A percentile compares a stretch with the other conserved stretches of the same genome.
phyloP scores from a whole-genome alignment of 306 rosid genomes.

The Castanea mollissima region DNA sequence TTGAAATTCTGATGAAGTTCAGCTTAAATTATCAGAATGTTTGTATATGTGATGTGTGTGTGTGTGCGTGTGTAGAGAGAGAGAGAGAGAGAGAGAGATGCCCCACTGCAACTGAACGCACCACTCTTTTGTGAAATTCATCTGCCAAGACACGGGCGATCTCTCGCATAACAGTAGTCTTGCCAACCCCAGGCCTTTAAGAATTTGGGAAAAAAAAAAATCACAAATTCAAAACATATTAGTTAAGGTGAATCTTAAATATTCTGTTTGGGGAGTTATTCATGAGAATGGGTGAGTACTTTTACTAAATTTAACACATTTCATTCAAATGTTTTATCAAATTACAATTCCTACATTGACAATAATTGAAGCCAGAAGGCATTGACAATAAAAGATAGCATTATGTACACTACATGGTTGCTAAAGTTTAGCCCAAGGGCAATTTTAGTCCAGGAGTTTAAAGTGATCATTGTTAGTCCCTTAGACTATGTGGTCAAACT shows the following conservation, averaged over 20 bases:
- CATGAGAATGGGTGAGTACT: neutral
- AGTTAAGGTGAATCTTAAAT: neutral
- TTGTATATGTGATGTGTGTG: neutral
- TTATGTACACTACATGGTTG: no score
- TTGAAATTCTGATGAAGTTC: slow-evolving; percentile 1
- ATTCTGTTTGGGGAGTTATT: neutral
- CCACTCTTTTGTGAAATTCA: slow-evolving; percentile 73
- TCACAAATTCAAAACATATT: slow-evolving; percentile 2
- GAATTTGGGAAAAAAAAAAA: slow-evolving; percentile 13
- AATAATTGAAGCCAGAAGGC: slow-evolving; percentile 1
- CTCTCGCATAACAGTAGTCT: slow-evolving; percentile 72
- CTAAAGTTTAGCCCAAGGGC: no score
- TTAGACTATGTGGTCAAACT: no score
- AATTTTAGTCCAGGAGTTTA: no score
- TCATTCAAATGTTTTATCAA: neutral
- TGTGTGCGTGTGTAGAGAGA: neutral
- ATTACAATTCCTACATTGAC: neutral
- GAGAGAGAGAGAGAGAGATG: slow-evolving; percentile 2
- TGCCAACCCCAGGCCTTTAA: slow-evolving; percentile 75
- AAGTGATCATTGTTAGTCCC: no score
- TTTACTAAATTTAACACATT: slow-evolving; percentile 9
- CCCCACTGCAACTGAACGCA: slow-evolving; percentile 10
- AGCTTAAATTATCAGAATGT: neutral
- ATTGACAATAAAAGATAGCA: neutral
- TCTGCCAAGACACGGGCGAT: slow-evolving; percentile 62